These are phyloP conservation scores for Chaetoceros tenuissimus DNA, from an alignment of 108 stramenopile species.

Conservation along the genomic window DNA sequence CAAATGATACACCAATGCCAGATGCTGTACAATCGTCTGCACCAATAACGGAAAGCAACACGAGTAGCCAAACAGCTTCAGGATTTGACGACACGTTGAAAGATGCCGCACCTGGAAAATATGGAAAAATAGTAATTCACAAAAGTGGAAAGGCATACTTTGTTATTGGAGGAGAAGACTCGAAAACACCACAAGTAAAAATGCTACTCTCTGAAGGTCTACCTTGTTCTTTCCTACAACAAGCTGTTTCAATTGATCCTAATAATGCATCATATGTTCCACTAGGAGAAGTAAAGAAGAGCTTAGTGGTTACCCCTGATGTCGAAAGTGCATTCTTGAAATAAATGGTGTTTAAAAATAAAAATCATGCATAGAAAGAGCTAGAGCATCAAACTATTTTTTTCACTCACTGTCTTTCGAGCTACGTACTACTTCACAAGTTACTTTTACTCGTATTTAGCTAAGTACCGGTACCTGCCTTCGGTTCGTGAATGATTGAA, in stretches of 20 bases:
- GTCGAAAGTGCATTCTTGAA: slow-evolving; percentile 31
- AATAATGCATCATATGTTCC: slow-evolving; percentile 40
- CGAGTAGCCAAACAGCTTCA: neutral
- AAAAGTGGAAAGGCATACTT: slow-evolving; percentile 79
- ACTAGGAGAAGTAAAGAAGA: slow-evolving; percentile 65
- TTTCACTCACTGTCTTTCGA: too few species aligned
- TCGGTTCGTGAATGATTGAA: too few species aligned
- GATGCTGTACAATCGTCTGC: neutral
- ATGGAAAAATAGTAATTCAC: slow-evolving; percentile 68
- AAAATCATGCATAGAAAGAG: too few species aligned
- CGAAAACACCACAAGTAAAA: slow-evolving; percentile 21
- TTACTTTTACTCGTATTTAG: too few species aligned
- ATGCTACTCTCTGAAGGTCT: slow-evolving; percentile 76
- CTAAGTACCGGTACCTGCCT: too few species aligned
- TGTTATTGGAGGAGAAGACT: slow-evolving; percentile 42
- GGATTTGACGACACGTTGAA: slow-evolving; percentile 59
- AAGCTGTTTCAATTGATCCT: slow-evolving; percentile 67
- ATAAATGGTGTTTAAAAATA: neutral
- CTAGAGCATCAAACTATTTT: too few species aligned
- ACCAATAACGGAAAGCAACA: neutral
- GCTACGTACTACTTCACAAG: too few species aligned
- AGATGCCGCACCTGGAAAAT: slow-evolving; percentile 42
- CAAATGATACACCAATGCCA: neutral
- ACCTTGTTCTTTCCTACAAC: slow-evolving; percentile 68
- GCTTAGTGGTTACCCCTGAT: slow-evolving; percentile 73